A percentile compares a stretch with the other conserved stretches of the same genome.
These are phyloP conservation scores for Sordariomycetes sp. DNA, from an alignment of 2,329 filamentous ascomycete genomes.

Conservation along the genomic window DNA sequence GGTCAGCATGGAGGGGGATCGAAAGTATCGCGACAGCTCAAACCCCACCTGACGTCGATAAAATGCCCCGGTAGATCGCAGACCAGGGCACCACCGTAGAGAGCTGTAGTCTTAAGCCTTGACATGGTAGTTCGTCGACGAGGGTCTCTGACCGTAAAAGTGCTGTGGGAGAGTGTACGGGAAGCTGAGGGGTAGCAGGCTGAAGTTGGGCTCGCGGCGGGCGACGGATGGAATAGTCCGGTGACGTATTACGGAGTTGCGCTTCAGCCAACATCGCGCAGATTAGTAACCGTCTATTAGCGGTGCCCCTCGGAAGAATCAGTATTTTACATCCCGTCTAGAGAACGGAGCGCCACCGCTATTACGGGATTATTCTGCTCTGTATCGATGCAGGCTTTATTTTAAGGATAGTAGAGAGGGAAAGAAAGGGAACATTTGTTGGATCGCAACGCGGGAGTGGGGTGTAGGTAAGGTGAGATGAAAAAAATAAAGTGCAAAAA, in stretches of 20 bases:
- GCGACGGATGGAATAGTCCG: not conserved
- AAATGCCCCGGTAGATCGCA: slow-evolving; percentile 58
- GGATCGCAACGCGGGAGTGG: not conserved
- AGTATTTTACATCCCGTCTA: no score
- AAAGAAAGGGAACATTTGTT: not conserved
- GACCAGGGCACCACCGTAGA: slow-evolving; percentile 64
- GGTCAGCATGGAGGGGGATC: slow-evolving; percentile 6
- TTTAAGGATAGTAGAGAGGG: no score
- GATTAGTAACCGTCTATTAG: not conserved
- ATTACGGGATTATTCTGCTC: no score
- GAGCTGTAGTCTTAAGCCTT: slow-evolving; percentile 43
- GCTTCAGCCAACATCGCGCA: not conserved
- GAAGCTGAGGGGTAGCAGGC: not conserved
- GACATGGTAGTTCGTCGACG: slow-evolving; percentile 27
- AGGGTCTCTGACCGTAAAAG: not conserved
- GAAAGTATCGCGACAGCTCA: not conserved
- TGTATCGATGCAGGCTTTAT: no score
- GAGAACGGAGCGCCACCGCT: no score
- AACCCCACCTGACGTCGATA: slow-evolving; percentile 58
- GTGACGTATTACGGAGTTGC: not conserved
- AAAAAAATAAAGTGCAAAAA: slow-evolving; percentile 13
- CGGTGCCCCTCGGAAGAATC: not conserved
- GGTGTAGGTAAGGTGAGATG: no score
- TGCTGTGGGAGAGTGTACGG: not conserved
- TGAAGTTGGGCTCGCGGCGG: not conserved